Conservation (phyloP, 2,329 filamentous ascomycete genomes). For the Rugonectria rugulosa region DNA sequence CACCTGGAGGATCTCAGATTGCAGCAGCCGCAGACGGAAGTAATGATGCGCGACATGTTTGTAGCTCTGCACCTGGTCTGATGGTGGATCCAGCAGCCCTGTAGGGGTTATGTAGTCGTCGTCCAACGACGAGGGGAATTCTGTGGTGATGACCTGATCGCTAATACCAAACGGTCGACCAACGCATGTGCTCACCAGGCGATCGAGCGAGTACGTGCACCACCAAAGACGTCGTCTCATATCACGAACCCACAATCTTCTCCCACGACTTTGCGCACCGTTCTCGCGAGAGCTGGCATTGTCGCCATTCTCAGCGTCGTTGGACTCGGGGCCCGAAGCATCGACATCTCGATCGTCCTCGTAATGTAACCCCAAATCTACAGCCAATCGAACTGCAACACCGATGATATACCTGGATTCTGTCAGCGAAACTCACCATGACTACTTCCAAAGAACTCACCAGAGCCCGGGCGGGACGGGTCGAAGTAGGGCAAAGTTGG, state of each 20-base stretch:
- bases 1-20: constrained; percentile 95
- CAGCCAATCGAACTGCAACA: constrained; percentile 86
- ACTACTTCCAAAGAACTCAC: constrained; percentile 50
- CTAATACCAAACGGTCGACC: constrained; percentile 92
- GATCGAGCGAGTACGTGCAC: constrained; percentile 94
- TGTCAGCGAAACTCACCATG: constrained; percentile 22
- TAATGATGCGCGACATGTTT: constrained; percentile 94
- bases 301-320: constrained; percentile 46
- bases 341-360: constrained; percentile 79
- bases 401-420: constrained; percentile 81
- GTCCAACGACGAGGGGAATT: constrained; percentile 88
- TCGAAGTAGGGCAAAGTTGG: constrained; percentile 88
- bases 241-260: constrained; percentile 85
- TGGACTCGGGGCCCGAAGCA: constrained; percentile 61
- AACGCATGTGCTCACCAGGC: constrained; percentile 94
- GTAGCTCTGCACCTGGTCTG: constrained; percentile 73
- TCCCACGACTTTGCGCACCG: constrained; percentile 62
- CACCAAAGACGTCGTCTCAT: constrained; percentile 90
- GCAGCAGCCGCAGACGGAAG: constrained; percentile 84
- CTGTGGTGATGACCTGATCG: constrained; percentile 95
- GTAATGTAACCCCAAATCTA: constrained; percentile 91
- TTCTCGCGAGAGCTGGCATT: constrained; percentile 43
- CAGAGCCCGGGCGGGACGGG: constrained; percentile 93
- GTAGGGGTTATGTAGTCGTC: constrained; percentile 85
- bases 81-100: constrained; percentile 71